These are phyloP conservation scores for Cicer cuneatum DNA, from an alignment of 306 rosid species.

Conservation along the genomic window DNA sequence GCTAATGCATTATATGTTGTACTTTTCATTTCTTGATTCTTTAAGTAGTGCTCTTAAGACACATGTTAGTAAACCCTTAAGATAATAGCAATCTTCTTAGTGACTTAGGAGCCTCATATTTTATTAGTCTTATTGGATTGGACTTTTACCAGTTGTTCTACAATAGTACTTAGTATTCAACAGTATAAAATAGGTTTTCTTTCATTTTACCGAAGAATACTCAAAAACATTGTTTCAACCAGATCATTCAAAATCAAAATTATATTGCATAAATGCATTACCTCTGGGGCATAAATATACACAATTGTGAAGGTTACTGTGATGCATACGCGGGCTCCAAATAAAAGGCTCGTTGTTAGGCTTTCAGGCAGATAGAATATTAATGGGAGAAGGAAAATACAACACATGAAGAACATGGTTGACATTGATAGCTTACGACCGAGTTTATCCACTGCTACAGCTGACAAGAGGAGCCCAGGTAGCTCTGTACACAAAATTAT, in stretches of 20 bases:
- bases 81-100: background rate
- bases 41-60: too few relatives aligned
- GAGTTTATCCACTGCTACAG: conserved; percentile 76
- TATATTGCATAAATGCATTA: conserved; percentile 42
- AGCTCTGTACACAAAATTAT: conserved; percentile 68
- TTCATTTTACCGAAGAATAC: background rate
- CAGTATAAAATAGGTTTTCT: conserved; percentile 12
- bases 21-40: too few relatives aligned
- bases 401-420: conserved; percentile 76
- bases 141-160: background rate
- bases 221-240: conserved; percentile 14
- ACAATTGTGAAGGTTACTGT: conserved; percentile 82
- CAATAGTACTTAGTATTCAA: conserved; percentile 26
- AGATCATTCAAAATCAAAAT: conserved; percentile 34
- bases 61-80: background rate
- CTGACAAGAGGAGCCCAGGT: conserved; percentile 86
- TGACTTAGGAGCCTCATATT: conserved; percentile 15
- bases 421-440: conserved; percentile 95
- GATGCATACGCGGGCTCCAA: conserved; percentile 98
- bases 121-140: conserved; percentile 1
- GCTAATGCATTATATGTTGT: background rate
- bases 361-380: conserved; percentile 63
- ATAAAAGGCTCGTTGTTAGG: conserved; percentile 76
- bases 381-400: conserved; percentile 82
- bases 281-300: conserved; percentile 98